Evolutionary conservation across 2,329 filamentous ascomycete genomes (phyloP).

Genomic region (Fusarium kyushuense): DNA sequence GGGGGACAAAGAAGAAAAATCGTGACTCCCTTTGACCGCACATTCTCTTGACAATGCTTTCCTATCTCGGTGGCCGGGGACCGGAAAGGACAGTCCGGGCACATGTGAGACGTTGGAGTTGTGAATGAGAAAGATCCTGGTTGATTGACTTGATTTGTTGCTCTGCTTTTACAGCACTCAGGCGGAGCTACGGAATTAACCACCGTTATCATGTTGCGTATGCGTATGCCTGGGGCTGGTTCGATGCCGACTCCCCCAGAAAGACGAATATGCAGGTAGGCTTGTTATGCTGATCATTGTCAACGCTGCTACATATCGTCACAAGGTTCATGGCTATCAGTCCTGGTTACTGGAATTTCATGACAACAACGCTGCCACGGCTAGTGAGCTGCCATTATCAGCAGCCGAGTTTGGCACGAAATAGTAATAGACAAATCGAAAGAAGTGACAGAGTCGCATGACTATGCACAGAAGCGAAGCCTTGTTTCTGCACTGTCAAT

Average conservation of each 20-base stretch:
- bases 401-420: conserved; percentile 1
- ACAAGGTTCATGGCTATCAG: conserved; percentile 8
- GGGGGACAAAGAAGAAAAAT: conserved; percentile 11
- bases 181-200: conserved; percentile 21
- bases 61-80: conserved; percentile 26
- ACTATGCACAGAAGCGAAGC: conserved; percentile 17
- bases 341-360: conserved; percentile 12
- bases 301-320: conserved; percentile 31
- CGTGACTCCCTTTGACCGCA: conserved; percentile 44
- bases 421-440: not conserved
- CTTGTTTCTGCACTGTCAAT: conserved; percentile 29
- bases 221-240: conserved; percentile 8
- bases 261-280: conserved; percentile 40
- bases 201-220: not conserved
- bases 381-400: not conserved
- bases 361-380: conserved; percentile 2
- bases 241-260: conserved; percentile 7
- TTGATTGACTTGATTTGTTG: conserved; percentile 3
- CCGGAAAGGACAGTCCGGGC: conserved; percentile 33
- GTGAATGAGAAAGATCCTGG: conserved; percentile 19
- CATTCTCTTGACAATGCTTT: conserved; percentile 29
- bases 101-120: conserved; percentile 27
- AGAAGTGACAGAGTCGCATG: not conserved
- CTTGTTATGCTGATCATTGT: conserved; percentile 1
- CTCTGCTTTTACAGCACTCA: not conserved